Base-by-base conservation (phyloP, 2,329 filamentous ascomycete species). In the Sporothrix schenckii region DNA sequence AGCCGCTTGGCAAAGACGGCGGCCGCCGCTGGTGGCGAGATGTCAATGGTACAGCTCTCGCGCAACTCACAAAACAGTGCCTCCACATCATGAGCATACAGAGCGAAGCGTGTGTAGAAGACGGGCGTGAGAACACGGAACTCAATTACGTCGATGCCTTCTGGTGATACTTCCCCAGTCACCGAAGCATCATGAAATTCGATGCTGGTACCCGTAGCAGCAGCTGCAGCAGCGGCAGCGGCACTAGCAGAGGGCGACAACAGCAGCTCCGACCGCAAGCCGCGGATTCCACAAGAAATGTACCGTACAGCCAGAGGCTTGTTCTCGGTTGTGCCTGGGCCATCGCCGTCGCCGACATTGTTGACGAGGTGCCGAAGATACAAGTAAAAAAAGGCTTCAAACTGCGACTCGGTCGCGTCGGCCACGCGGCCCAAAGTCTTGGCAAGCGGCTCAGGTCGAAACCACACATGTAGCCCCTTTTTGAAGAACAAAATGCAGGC, bases 21-120 rank as follows among this genome's bases (percentile, higher is more conserved):
- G 0, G 52, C 49, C 5, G 50, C 58, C 16, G 21, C 44, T 10
- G 86, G 84, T 14, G 82, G 82, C 6, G 88, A 87, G 11, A 89
- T 78, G 79, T 82, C 85, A 9, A 90, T 77, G 0, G 88, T 91
- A 52, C 82, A 80, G 73, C 84, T 89, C 71, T 88, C 87, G 58
- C 85, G 77, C 75, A 87, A 76, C 76, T 91, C 88, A 71, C 84
- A 83, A 69, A 88, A 86, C 41, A 91, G 80, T 0, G 87, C 88
- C 74, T 90, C 87, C 21, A 87, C 82, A 27, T 87, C 86, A 75
- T 89, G 83, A 0, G 85, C 81, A 75, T 92, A 91, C 73, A 86
- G 83, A 0, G 88, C 82, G 63, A 92, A 88, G 39, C 89, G 84
- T 14, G 86, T 83, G 79, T 92, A 92, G 76, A 92, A 92, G 0